phyloP scores from a whole-genome alignment of 176 grass and related monocot genomes.

The Poa annua region DNA sequence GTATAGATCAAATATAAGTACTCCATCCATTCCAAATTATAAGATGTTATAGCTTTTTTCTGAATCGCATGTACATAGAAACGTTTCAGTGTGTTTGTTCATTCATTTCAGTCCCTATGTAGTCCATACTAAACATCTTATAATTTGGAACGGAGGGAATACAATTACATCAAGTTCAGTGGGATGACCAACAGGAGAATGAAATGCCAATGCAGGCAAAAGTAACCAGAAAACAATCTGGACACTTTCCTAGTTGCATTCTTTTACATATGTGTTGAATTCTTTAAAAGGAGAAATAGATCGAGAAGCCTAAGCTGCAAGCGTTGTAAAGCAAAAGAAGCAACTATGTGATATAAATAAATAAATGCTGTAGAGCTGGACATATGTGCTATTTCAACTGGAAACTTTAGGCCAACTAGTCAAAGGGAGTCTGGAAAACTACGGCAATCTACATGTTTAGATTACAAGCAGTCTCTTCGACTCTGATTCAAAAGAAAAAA shows the following conservation, averaged over 20 bases:
- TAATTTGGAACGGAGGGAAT: too few species aligned
- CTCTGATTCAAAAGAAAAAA: background rate
- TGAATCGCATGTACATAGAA: too few species aligned
- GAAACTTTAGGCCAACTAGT: background rate
- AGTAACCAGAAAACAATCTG: background rate
- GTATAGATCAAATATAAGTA: background rate
- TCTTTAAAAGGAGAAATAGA: background rate
- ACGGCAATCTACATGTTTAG: background rate
- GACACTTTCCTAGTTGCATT: conserved; percentile 7
- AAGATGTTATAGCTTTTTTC: too few species aligned
- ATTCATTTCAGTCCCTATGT: too few species aligned
- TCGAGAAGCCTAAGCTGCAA: background rate
- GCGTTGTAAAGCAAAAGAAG: background rate
- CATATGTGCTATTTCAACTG: background rate
- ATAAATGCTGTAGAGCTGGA: conserved; percentile 1
- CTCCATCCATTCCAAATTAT: too few species aligned
- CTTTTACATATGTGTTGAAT: background rate
- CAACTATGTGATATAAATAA: background rate
- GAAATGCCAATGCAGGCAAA: background rate
- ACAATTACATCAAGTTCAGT: background rate
- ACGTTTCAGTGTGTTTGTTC: too few species aligned
- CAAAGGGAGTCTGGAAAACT: background rate
- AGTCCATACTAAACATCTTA: too few species aligned
- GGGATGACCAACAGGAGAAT: background rate
- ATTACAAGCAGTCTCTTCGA: background rate